phyloP scores from a whole-genome alignment of 441 rosid species.

The Viola pubescens region DNA sequence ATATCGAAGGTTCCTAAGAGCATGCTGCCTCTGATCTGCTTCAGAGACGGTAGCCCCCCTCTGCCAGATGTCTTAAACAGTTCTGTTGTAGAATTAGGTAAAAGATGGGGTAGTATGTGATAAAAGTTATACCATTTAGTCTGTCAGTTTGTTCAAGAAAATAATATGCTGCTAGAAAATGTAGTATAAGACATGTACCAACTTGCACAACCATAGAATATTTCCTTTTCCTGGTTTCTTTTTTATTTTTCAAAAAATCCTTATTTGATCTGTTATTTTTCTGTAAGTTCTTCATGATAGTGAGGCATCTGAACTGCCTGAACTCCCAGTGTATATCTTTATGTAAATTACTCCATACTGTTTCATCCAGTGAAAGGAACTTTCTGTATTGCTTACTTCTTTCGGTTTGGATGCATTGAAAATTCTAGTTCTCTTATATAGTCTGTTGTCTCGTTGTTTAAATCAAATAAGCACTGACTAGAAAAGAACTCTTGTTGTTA shows the following conservation, averaged over 20 bases:
- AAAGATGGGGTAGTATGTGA: too few species aligned
- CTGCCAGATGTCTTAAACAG: constrained; percentile 60
- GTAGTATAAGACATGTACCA: too few species aligned
- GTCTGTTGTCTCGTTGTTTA: not conserved
- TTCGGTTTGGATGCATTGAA: not conserved
- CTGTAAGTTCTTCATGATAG: not conserved
- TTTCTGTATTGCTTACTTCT: not conserved
- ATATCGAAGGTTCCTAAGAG: constrained; percentile 41
- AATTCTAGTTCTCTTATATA: not conserved
- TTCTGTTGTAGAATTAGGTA: constrained; percentile 54
- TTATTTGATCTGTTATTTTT: not conserved
- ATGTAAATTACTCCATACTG: not conserved
- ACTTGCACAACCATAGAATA: too few species aligned
- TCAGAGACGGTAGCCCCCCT: constrained; percentile 94
- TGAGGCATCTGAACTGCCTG: not conserved
- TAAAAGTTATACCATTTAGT: too few species aligned
- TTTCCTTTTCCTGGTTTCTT: not conserved
- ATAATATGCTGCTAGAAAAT: too few species aligned
- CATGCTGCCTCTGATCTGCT: constrained; percentile 65
- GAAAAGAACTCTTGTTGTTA: constrained; percentile 13
- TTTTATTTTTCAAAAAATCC: not conserved
- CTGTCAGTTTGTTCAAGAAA: too few species aligned
- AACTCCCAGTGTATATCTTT: not conserved
- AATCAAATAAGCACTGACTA: constrained; percentile 1
- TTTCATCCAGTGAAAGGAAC: not conserved